phyloP scores from a whole-genome alignment of 208 protist species.

The Trypanosoma vivax region DNA sequence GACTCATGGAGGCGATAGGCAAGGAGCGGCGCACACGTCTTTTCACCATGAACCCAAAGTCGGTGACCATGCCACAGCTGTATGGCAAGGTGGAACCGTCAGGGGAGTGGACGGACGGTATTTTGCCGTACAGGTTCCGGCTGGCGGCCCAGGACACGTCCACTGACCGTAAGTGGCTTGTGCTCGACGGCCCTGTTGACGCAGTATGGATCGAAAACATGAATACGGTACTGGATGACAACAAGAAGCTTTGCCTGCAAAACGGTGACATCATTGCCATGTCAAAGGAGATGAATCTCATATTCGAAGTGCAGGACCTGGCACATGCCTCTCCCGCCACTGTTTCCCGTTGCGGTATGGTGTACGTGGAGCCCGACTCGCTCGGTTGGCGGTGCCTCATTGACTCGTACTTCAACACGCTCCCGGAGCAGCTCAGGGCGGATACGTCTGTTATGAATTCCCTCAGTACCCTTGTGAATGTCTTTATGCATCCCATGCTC shows the following conservation, averaged over 20 bases:
- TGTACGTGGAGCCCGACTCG: conserved; percentile 94
- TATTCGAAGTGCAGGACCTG: conserved; percentile 97
- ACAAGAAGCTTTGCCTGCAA: conserved; percentile 97
- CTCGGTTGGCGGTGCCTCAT: conserved; percentile 91
- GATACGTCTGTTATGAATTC: conserved; percentile 26
- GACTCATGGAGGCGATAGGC: conserved; percentile 61
- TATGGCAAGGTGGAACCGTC: conserved; percentile 94
- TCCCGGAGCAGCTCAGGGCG: conserved; percentile 55
- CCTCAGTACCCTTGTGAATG: conserved; percentile 47
- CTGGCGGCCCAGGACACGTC: conserved; percentile 77
- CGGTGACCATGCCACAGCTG: conserved; percentile 92
- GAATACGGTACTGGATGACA: conserved; percentile 99
- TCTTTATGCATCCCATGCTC: conserved; percentile 71
- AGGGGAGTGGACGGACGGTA: conserved; percentile 96
- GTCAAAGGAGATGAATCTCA: conserved; percentile 93
- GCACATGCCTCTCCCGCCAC: conserved; percentile 96
- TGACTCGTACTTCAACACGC: conserved; percentile 73
- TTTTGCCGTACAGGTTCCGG: conserved; percentile 93
- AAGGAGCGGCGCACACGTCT: conserved; percentile 81
- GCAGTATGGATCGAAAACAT: conserved; percentile 99
- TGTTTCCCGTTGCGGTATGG: conserved; percentile 97
- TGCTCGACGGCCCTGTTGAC: conserved; percentile 97
- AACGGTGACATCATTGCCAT: conserved; percentile 97
- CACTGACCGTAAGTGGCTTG: conserved; percentile 91
- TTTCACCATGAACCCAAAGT: conserved; percentile 93